phyloP scores from a whole-genome alignment of 352 stramenopile genomes.

The Peronosclerospora sorghi region DNA sequence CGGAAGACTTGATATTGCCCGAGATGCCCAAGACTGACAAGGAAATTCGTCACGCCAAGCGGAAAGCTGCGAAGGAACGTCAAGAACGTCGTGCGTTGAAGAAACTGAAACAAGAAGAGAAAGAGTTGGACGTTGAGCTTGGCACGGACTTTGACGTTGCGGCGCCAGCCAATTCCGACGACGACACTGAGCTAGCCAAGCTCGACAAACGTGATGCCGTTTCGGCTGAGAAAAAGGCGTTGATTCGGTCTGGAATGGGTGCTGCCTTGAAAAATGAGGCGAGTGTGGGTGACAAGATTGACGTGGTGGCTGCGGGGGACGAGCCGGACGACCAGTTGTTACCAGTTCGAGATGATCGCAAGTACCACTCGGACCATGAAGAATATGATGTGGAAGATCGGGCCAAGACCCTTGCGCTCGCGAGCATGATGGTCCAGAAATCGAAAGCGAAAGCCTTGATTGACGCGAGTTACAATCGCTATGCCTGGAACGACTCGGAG shows the following conservation, averaged over 20 bases:
- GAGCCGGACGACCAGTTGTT: constrained; percentile 37
- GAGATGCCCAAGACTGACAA: constrained; percentile 98
- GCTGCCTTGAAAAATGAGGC: constrained; percentile 29
- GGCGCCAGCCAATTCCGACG: constrained; percentile 33
- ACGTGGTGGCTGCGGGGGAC: constrained; percentile 36
- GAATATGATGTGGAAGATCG: constrained; percentile 97
- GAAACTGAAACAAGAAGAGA: constrained; percentile 75
- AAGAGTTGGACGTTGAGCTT: constrained; percentile 76
- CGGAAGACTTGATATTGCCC: constrained; percentile 28
- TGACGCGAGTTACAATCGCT: constrained; percentile 98
- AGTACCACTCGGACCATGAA: constrained; percentile 94
- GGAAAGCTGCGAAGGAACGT: constrained; percentile 88
- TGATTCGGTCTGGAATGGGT: constrained; percentile 84
- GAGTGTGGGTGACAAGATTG: constrained; percentile 20
- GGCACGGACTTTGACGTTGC: constrained; percentile 59
- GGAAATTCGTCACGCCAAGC: constrained; percentile 94
- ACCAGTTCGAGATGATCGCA: constrained; percentile 75
- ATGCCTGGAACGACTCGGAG: constrained; percentile 95
- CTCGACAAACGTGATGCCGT: no score
- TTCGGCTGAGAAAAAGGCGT: constrained; percentile 58
- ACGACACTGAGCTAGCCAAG: no score
- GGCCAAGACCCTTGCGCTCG: constrained; percentile 92
- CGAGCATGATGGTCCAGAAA: constrained; percentile 96
- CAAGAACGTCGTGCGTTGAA: constrained; percentile 78
- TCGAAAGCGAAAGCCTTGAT: constrained; percentile 96